A percentile compares a stretch with the other conserved stretches of the same genome.
phyloP scores from a whole-genome alignment of 2,329 filamentous ascomycete species.

The Cytospora piceae region DNA sequence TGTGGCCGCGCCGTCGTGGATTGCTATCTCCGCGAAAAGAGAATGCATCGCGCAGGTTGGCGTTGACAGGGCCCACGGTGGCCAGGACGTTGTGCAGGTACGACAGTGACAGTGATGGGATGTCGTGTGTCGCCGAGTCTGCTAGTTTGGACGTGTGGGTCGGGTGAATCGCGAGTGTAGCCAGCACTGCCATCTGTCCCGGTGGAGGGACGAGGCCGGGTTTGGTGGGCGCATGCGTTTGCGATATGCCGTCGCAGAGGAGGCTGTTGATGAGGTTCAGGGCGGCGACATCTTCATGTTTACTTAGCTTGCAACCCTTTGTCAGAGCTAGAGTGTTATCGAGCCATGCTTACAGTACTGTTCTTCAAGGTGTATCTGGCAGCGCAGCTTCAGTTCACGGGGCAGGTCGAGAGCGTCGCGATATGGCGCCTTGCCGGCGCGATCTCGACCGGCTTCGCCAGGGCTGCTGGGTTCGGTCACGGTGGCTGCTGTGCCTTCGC shows the following conservation, averaged over 20 bases:
- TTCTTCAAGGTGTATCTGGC: conserved; percentile 76
- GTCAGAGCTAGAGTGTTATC: not conserved
- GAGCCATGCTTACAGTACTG: conserved; percentile 50
- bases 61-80: conserved; percentile 70
- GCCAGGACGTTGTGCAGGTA: conserved; percentile 71
- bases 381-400: conserved; percentile 67
- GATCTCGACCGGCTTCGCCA: conserved; percentile 13
- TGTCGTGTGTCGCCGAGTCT: conserved; percentile 61
- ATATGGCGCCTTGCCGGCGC: conserved; percentile 43
- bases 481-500: conserved; percentile 15
- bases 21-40: conserved; percentile 54
- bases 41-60: conserved; percentile 74
- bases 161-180: conserved; percentile 82
- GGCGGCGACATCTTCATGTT: conserved; percentile 54
- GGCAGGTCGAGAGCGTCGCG: conserved; percentile 60
- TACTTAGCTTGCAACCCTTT: not conserved
- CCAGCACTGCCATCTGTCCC: conserved; percentile 75
- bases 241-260: conserved; percentile 56
- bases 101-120: conserved; percentile 67
- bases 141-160: conserved; percentile 73
- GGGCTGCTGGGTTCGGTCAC: conserved; percentile 32
- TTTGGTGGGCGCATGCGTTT: conserved; percentile 34
- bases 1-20: conserved; percentile 38
- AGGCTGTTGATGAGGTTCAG: conserved; percentile 67
- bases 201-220: conserved; percentile 69